Conservation (phyloP, 78 protist species). For the Pelomyxa schiedti region DNA sequence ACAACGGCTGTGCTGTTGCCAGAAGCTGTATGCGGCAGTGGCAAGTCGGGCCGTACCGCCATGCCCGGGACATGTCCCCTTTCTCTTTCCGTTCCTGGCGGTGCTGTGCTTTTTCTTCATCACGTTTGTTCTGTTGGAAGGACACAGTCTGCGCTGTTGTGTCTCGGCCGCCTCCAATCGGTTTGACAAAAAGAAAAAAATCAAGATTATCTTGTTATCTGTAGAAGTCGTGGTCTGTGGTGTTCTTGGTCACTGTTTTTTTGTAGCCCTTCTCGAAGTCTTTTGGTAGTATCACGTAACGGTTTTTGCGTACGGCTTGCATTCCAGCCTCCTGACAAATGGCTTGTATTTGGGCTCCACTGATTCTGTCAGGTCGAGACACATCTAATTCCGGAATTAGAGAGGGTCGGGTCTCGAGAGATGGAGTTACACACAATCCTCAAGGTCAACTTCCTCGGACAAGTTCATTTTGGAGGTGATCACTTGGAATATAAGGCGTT, state of each 20-base stretch:
- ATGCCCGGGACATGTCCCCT: too few species aligned
- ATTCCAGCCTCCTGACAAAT: constrained; percentile 99
- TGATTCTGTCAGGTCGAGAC: constrained; percentile 89
- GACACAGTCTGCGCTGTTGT: too few species aligned
- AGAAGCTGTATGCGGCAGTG: too few species aligned
- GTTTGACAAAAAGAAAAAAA: too few species aligned
- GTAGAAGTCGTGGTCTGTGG: constrained; percentile 48
- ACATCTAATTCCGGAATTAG: constrained; percentile 34
- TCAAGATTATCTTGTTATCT: constrained; percentile 8
- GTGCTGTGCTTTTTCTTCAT: too few species aligned
- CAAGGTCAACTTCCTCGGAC: constrained; percentile 98
- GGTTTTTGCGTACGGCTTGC: constrained; percentile 98
- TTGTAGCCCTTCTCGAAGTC: constrained; percentile 97
- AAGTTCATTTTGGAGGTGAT: constrained; percentile 94
- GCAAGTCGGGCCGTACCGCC: too few species aligned
- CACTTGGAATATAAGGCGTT: constrained; percentile 89
- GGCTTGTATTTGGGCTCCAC: constrained; percentile 94
- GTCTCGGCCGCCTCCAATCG: too few species aligned
- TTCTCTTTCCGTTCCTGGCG: too few species aligned
- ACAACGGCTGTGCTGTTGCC: too few species aligned
- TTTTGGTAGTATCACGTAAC: constrained; percentile 92
- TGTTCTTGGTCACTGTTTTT: constrained; percentile 36
- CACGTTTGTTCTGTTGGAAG: too few species aligned
- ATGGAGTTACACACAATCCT: constrained; percentile 70
- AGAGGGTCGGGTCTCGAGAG: background rate